These are phyloP conservation scores for Leccinum truebloodii DNA, from an alignment of 768 basidiomycete species.

Conservation along the genomic window DNA sequence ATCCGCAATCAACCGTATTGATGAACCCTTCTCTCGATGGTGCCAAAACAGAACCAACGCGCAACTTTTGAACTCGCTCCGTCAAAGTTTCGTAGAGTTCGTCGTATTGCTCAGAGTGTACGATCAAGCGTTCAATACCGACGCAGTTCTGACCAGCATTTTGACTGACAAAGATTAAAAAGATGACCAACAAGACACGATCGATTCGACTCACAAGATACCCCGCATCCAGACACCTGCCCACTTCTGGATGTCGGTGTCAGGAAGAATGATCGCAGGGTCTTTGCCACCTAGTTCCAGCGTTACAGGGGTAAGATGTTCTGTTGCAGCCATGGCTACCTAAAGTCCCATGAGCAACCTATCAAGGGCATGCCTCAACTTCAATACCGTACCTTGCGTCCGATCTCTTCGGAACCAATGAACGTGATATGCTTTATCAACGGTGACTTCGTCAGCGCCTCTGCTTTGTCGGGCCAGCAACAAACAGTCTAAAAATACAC, in stretches of 20 bases:
- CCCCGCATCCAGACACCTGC: constrained; percentile 86
- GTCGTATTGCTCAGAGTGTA: constrained; percentile 77
- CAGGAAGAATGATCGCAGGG: constrained; percentile 85
- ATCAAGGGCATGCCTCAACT: constrained; percentile 10
- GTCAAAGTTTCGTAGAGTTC: constrained; percentile 66
- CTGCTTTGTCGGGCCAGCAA: constrained; percentile 87
- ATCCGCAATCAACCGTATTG: constrained; percentile 78
- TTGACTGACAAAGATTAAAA: constrained; percentile 53
- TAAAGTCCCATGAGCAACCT: constrained; percentile 31
- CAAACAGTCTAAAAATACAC: constrained; percentile 59
- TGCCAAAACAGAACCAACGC: constrained; percentile 76
- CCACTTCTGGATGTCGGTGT: constrained; percentile 81
- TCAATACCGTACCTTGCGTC: constrained; percentile 55
- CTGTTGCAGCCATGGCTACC: constrained; percentile 83
- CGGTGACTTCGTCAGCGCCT: constrained; percentile 75
- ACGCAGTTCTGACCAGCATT: constrained; percentile 97
- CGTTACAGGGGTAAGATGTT: constrained; percentile 86
- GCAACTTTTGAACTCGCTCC: constrained; percentile 66
- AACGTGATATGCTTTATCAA: constrained; percentile 93
- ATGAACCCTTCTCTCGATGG: constrained; percentile 68
- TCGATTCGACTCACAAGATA: constrained; percentile 68
- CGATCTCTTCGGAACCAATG: constrained; percentile 80
- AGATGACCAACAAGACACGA: neutral
- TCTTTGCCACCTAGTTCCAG: constrained; percentile 97
- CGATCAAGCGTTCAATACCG: constrained; percentile 91